phyloP scores from a whole-genome alignment of 768 basidiomycete species.

The Ramaria sp. region DNA sequence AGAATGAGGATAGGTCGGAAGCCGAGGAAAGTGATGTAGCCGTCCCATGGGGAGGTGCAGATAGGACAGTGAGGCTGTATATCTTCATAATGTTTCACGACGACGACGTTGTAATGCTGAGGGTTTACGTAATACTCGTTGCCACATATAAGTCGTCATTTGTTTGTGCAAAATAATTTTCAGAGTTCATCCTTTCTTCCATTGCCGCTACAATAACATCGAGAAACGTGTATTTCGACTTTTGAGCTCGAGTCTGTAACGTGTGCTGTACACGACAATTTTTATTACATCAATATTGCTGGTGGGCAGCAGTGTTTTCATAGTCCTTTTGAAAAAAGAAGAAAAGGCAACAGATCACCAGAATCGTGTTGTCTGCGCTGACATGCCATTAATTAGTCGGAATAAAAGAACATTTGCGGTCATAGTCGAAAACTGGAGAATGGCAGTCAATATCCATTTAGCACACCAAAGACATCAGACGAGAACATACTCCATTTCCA shows the following conservation, averaged over 20 bases:
- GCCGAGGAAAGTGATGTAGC: conserved; percentile 55
- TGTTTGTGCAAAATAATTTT: no score
- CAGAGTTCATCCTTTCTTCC: no score
- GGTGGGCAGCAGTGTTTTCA: not conserved
- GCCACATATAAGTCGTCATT: not conserved
- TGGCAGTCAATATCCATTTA: not conserved
- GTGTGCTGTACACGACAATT: not conserved
- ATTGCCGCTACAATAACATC: no score
- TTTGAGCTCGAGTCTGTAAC: no score
- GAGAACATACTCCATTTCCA: conserved; percentile 52
- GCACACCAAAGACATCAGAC: not conserved
- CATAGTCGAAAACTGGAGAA: conserved; percentile 35
- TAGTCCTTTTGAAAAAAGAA: not conserved
- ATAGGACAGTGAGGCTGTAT: conserved; percentile 65
- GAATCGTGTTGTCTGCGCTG: conserved; percentile 23
- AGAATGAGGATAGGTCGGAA: conserved; percentile 80
- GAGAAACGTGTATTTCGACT: no score
- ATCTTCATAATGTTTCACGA: conserved; percentile 67
- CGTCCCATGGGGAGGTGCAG: conserved; percentile 52
- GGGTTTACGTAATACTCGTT: not conserved
- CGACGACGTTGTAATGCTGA: not conserved
- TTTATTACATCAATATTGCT: not conserved
- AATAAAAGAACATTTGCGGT: conserved; percentile 38
- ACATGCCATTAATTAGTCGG: conserved; percentile 25
- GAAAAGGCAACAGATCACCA: conserved; percentile 18